Evolutionary conservation across 305 asterid species (phyloP), one percentile per base, ranked within the genome.

Genomic region (Plantago rigida): DNA sequence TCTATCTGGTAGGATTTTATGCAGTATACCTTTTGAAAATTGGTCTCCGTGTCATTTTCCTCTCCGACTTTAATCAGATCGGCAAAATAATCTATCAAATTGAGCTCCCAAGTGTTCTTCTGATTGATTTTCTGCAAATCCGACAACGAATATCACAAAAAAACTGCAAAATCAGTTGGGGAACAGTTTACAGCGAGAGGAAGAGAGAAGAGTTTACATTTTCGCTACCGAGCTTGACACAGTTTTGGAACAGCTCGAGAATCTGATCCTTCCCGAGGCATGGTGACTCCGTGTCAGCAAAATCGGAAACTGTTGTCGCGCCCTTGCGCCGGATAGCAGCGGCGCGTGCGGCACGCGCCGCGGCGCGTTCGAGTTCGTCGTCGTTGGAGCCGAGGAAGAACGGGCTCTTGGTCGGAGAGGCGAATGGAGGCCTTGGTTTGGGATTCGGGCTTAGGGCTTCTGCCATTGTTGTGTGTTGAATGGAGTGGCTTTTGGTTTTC

Each of bases 201-300:
- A 69, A 24, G 10, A 0, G 15, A 22, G 60, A 51, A 13, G 3
- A 69, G 19, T 5, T 39, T 22, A 93, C 99, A 73, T 89, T 93
- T 87, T 93, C 97, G 65, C 94, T 83, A 63, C 96, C 97, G 65
- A 93, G 97, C 70, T 89, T 89, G 81, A 93, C 84, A 82, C 99
- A 93, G 59, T 93, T 93, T 24, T 82, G 94, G 73, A 85, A 81
- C 76, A 93, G 73, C 66, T 85, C 97, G 29, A 89, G 81, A 62
- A 93, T 87, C 82, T 93, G 99, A 3, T 74, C 83, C 75, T 84
- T 78, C 24, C 83, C 94, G 9, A 93, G 94, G 49, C 80, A 79
- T 0, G 89, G 67, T 58, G 72, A 84, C n/a, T 53, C 70, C 1
- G 54, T 58, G n/a, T 79, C 45, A 39, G 77, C 42, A 34, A 63